Evolutionary conservation across 2,329 filamentous ascomycete genomes (phyloP).

Genomic region (Aulographum hederae): DNA sequence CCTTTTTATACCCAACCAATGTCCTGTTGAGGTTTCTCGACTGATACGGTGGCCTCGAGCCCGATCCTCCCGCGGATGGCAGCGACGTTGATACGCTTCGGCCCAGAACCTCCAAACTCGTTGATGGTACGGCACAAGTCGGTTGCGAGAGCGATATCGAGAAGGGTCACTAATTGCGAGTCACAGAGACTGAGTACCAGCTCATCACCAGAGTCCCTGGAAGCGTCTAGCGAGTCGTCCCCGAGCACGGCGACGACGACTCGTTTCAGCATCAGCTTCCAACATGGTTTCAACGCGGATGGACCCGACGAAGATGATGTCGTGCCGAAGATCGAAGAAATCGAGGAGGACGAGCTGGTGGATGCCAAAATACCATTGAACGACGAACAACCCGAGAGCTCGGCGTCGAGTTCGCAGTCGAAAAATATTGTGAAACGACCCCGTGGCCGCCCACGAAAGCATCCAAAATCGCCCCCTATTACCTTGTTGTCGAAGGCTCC

Average conservation of each 20-base stretch:
- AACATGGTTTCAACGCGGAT: conserved; percentile 10
- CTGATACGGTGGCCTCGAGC: too few relatives aligned
- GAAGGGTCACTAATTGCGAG: too few relatives aligned
- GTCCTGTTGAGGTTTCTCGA: too few relatives aligned
- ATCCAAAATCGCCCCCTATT: conserved; percentile 44
- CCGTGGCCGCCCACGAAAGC: conserved; percentile 67
- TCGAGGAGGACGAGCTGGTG: conserved; percentile 26
- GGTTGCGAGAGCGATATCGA: too few relatives aligned
- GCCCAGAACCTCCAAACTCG: too few relatives aligned
- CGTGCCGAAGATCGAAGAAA: conserved; percentile 35
- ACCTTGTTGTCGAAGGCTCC: conserved; percentile 50
- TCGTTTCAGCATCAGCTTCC: conserved; percentile 15
- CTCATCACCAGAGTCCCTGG: conserved; percentile 12
- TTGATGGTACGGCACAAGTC: too few relatives aligned
- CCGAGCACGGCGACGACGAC: conserved; percentile 16
- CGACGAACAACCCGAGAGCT: conserved; percentile 8
- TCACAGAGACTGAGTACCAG: conserved; percentile 1
- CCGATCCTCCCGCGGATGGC: too few relatives aligned
- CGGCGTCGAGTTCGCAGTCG: not conserved
- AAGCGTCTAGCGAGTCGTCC: conserved; percentile 20
- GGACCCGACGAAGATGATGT: conserved; percentile 14
- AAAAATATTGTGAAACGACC: conserved; percentile 18
- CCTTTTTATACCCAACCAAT: too few relatives aligned
- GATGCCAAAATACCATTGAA: conserved; percentile 16
- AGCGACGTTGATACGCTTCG: too few relatives aligned